Percentiles rank a stretch among this genome's conserved stretches.
Conservation (phyloP, 2,329 filamentous ascomycete species). For the Apiospora saccharicola region DNA sequence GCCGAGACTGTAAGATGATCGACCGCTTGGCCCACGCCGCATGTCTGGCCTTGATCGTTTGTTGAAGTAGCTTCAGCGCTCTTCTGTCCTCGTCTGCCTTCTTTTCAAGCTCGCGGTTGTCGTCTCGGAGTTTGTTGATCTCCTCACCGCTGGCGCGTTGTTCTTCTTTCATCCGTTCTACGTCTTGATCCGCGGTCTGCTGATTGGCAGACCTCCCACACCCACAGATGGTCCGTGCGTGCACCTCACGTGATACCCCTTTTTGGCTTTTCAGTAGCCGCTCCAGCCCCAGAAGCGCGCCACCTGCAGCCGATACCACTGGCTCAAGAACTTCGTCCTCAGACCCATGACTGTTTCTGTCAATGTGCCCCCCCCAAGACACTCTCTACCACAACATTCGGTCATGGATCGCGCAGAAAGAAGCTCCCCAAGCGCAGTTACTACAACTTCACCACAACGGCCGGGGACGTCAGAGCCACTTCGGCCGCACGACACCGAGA, state of each 20-base stretch:
- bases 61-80: too few species aligned
- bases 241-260: too few species aligned
- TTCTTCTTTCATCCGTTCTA: background rate
- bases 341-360: background rate
- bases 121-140: background rate
- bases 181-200: fast-evolving
- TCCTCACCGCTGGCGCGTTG: background rate
- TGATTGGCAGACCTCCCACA: background rate
- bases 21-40: too few species aligned
- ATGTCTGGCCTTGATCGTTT: too few species aligned
- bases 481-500: too few species aligned
- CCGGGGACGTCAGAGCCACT: background rate
- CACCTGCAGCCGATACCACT: background rate
- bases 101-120: background rate
- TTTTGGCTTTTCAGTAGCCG: too few species aligned
- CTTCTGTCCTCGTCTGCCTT: background rate
- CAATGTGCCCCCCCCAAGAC: background rate
- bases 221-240: too few species aligned
- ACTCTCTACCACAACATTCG: background rate
- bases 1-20: too few species aligned
- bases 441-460: background rate
- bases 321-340: background rate
- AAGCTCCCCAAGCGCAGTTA: background rate
- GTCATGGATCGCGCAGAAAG: background rate
- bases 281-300: too few species aligned